These are phyloP conservation scores for Pseudogymnoascus sp. DNA, from an alignment of 2,329 filamentous ascomycete species.

Conservation along the genomic window DNA sequence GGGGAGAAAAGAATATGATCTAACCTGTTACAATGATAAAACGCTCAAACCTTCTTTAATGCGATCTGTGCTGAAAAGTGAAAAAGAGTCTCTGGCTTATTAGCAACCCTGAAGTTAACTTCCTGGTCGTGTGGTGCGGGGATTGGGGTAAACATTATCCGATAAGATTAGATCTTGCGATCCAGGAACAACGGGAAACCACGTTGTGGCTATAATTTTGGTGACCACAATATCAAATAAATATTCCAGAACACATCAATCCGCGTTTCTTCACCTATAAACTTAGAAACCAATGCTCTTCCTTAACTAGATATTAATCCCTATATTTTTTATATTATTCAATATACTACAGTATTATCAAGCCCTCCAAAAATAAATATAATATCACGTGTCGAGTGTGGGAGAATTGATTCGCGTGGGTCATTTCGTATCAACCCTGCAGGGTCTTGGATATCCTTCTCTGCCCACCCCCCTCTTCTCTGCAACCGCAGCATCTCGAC, in stretches of 20 bases:
- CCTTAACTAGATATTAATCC: neutral
- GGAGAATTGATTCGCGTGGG: constrained; percentile 7
- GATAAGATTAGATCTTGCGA: neutral
- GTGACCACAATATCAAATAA: neutral
- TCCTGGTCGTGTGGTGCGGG: neutral
- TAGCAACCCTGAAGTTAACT: neutral
- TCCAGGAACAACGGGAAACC: neutral
- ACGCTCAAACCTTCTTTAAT: neutral
- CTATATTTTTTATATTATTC: neutral
- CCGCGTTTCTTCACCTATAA: neutral
- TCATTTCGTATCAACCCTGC: constrained; percentile 4
- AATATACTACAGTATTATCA: neutral
- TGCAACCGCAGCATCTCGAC: neutral
- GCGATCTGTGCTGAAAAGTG: neutral
- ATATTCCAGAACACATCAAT: neutral
- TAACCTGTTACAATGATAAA: constrained; percentile 3
- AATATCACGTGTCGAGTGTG: neutral
- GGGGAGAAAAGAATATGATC: constrained; percentile 8
- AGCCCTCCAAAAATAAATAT: neutral
- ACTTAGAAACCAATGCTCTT: neutral
- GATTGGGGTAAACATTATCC: neutral
- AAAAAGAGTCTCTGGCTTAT: neutral
- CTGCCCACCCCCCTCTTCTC: neutral
- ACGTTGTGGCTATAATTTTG: neutral
- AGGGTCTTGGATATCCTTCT: neutral